Conservation (phyloP, 352 stramenopile species). For the Globisporangium iwayamae region DNA sequence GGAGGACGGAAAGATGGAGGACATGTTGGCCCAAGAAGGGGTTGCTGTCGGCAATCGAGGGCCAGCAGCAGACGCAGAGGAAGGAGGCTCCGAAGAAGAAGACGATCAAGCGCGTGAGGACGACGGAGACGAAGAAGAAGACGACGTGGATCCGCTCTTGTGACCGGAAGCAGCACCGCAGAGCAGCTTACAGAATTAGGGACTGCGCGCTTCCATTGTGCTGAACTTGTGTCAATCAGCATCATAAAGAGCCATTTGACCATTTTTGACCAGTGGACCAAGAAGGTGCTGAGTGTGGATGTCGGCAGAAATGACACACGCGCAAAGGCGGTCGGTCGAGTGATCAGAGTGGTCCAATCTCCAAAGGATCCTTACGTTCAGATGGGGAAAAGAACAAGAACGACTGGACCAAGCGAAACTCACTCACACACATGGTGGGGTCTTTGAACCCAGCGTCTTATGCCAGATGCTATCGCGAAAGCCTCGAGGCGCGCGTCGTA, state of each 20-base stretch:
- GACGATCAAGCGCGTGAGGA: not conserved
- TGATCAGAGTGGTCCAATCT: no score
- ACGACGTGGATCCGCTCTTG: slow-evolving; percentile 3
- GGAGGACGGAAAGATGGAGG: not conserved
- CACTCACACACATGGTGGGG: no score
- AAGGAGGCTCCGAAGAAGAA: not conserved
- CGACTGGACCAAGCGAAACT: not conserved
- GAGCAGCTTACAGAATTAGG: not conserved
- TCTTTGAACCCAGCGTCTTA: not conserved
- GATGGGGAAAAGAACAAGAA: no score
- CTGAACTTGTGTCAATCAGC: no score
- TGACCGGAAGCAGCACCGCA: not conserved
- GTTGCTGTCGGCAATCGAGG: not conserved
- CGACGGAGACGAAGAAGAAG: not conserved
- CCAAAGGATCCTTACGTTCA: no score
- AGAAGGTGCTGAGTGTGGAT: not conserved
- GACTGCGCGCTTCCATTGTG: no score
- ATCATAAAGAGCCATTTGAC: not conserved
- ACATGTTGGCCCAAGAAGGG: no score
- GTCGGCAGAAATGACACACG: not conserved
- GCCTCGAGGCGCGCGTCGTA: not conserved
- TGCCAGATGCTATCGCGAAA: slow-evolving; percentile 2
- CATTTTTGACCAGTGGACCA: not conserved
- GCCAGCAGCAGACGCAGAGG: not conserved
- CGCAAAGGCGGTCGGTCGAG: not conserved